Conservation (phyloP, 2,329 filamentous ascomycete species). For the Fusarium dlaminii region DNA sequence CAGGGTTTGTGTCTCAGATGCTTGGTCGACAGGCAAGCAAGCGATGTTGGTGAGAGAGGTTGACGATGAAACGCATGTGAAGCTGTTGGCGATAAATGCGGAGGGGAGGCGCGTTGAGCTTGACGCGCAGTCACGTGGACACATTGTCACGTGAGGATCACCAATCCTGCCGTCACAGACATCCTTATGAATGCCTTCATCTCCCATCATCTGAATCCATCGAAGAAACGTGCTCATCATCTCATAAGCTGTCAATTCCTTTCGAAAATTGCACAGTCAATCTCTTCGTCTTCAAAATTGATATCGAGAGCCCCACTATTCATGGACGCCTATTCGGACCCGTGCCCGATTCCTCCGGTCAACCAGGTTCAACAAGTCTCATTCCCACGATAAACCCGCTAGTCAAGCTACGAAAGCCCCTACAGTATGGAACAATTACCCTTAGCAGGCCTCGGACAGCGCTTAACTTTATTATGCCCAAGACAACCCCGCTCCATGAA, state of each 20-base stretch:
- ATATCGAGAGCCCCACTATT: neutral
- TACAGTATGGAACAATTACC: neutral
- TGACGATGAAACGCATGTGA: neutral
- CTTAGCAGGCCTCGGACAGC: neutral
- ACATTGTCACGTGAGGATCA: neutral
- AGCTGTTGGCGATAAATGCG: constrained; percentile 18
- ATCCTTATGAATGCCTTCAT: neutral
- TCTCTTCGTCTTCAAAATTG: neutral
- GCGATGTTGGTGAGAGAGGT: neutral
- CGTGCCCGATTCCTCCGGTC: constrained; percentile 12
- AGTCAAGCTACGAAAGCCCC: constrained; percentile 13
- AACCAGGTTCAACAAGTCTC: neutral
- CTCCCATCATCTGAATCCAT: neutral
- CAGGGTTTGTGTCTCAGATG: neutral
- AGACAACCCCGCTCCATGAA: neutral
- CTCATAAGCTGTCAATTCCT: neutral
- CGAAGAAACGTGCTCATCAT: accelerated
- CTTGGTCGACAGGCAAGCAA: neutral
- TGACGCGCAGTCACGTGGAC: constrained; percentile 34
- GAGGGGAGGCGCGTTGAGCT: constrained; percentile 28
- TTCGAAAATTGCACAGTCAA: neutral
- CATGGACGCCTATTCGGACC: neutral
- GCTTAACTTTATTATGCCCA: neutral
- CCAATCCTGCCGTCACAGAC: too few species aligned
- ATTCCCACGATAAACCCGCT: constrained; percentile 32